Evolutionary conservation across 2,329 filamentous ascomycete genomes (phyloP).

Genomic region (Epichloe festucae): DNA sequence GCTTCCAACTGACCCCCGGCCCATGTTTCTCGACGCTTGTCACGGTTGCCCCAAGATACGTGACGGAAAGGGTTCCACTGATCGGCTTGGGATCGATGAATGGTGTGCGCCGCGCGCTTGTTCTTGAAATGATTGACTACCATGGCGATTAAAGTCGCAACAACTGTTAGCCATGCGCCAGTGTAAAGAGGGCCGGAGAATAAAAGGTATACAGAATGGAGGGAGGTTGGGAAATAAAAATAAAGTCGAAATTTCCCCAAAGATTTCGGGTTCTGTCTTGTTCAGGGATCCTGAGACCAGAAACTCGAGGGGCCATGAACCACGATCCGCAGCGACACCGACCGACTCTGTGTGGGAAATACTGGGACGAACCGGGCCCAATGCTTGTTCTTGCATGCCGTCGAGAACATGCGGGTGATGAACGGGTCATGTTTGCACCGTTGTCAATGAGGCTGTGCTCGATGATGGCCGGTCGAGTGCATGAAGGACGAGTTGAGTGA

Average conservation of each 20-base stretch:
- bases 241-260: neutral
- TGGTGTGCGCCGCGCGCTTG: constrained; percentile 30
- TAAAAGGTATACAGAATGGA: neutral
- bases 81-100: constrained; percentile 26
- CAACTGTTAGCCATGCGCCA: constrained; percentile 4
- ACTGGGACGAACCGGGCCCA: neutral
- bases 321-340: neutral
- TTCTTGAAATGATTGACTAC: constrained; percentile 33
- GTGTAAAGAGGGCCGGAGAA: neutral
- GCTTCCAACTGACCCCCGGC: constrained; percentile 21
- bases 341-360: neutral
- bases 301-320: neutral
- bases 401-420: neutral
- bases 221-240: neutral
- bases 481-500: neutral
- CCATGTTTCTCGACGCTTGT: constrained; percentile 21
- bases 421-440: neutral
- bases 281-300: neutral
- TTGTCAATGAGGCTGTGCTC: constrained; percentile 1
- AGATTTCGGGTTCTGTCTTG: neutral
- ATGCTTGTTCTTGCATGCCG: neutral
- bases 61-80: constrained; percentile 34
- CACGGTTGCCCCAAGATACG: constrained; percentile 21
- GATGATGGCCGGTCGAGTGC: neutral
- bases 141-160: constrained; percentile 8